phyloP scores from a whole-genome alignment of 345 rosid species.

The Salix exigua region DNA sequence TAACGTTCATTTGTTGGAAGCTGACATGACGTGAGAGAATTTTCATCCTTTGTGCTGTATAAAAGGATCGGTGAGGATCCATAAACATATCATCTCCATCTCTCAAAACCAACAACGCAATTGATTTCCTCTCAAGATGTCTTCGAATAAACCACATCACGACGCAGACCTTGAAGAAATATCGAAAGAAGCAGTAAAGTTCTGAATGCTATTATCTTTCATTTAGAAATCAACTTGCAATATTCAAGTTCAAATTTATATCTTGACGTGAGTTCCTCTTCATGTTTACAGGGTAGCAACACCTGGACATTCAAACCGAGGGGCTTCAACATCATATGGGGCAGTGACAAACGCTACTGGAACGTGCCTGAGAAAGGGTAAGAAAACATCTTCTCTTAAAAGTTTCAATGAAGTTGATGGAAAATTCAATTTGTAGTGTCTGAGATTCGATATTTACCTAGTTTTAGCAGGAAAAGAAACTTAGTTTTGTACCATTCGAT shows the following conservation, averaged over 20 bases:
- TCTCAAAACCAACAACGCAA: not conserved
- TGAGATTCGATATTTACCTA: not conserved
- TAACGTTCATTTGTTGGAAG: no score
- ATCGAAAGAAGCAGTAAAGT: accelerated
- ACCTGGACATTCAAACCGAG: not conserved
- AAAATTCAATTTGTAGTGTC: no score
- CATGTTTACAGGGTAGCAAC: not conserved
- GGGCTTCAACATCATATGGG: slow-evolving; percentile 27
- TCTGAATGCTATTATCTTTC: not conserved
- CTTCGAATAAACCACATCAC: slow-evolving; percentile 1
- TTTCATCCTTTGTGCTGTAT: not conserved
- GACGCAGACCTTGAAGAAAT: not conserved
- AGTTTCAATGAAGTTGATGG: no score
- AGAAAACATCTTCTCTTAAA: not conserved
- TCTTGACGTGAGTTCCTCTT: not conserved
- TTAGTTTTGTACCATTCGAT: not conserved
- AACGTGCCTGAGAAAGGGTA: not conserved
- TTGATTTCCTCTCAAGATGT: not conserved
- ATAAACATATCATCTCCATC: not conserved
- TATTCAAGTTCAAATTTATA: not conserved
- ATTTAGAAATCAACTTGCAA: not conserved
- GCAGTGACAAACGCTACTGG: slow-evolving; percentile 27
- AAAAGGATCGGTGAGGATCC: not conserved
- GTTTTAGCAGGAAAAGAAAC: not conserved
- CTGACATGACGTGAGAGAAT: no score